Percentiles rank a stretch among this genome's conserved stretches.
These are phyloP conservation scores for Cystobasidium ongulense DNA, from an alignment of 768 basidiomycete species.

Conservation along the genomic window DNA sequence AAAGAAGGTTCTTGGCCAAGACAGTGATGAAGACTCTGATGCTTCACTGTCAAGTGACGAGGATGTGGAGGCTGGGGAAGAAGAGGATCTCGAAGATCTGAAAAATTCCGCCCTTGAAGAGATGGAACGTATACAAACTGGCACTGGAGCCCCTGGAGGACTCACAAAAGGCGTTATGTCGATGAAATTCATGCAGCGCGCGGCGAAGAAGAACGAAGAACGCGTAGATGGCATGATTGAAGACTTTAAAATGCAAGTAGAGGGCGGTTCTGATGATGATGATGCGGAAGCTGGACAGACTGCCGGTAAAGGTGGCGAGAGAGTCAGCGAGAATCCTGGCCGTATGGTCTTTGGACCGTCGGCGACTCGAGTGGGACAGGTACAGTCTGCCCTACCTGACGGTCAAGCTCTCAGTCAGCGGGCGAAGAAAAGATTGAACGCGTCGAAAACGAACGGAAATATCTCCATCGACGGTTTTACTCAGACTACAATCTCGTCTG, in stretches of 20 bases:
- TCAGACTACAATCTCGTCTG: not conserved
- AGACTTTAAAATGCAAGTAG: slow-evolving; percentile 57
- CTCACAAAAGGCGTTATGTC: slow-evolving; percentile 63
- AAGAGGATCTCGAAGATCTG: slow-evolving; percentile 49
- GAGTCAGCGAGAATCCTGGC: slow-evolving; percentile 46
- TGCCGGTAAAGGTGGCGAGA: slow-evolving; percentile 39
- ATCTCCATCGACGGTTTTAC: not conserved
- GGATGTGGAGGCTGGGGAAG: slow-evolving; percentile 45
- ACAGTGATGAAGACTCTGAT: slow-evolving; percentile 48
- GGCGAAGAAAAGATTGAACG: slow-evolving; percentile 12
- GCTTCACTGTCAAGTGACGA: slow-evolving; percentile 50
- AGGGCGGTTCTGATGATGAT: slow-evolving; percentile 44
- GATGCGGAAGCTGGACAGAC: slow-evolving; percentile 42
- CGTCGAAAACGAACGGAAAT: slow-evolving; percentile 12
- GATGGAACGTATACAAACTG: slow-evolving; percentile 52
- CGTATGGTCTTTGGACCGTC: slow-evolving; percentile 46
- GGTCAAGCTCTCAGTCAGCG: not conserved
- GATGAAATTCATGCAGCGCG: slow-evolving; percentile 99
- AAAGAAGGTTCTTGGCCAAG: slow-evolving; percentile 60
- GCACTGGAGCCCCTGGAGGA: slow-evolving; percentile 45
- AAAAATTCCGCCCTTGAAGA: slow-evolving; percentile 69
- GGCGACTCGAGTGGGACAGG: slow-evolving; percentile 34
- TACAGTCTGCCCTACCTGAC: not conserved
- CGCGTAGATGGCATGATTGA: slow-evolving; percentile 59
- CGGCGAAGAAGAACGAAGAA: slow-evolving; percentile 59